phyloP scores from a whole-genome alignment of 164 flowering plant genomes.

The Magnolia kwangsiensis region DNA sequence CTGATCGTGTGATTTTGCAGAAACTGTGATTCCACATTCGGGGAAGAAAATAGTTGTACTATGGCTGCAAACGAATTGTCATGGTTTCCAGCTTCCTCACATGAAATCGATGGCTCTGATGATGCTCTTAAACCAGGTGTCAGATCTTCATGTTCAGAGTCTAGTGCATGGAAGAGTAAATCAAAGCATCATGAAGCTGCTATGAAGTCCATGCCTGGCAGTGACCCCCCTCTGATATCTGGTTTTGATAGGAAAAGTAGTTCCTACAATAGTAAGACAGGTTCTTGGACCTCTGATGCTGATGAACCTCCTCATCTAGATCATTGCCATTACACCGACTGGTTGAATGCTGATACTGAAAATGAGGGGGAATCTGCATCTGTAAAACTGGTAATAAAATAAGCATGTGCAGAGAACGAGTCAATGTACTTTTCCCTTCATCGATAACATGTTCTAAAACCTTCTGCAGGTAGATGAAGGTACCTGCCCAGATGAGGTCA shows the following conservation, averaged over 20 bases:
- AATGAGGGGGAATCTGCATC: constrained; percentile 22
- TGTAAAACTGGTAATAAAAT: constrained; percentile 36
- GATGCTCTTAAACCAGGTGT: constrained; percentile 35
- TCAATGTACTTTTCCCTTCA: neutral
- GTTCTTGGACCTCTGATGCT: constrained; percentile 18
- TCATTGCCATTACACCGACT: constrained; percentile 23
- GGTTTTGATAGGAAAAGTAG: constrained; percentile 20
- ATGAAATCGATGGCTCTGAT: constrained; percentile 39
- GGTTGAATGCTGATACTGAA: constrained; percentile 22
- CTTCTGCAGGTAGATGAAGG: constrained; percentile 9
- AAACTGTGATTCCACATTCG: constrained; percentile 74
- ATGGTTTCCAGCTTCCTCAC: constrained; percentile 61
- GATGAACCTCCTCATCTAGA: neutral
- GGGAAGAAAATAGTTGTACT: constrained; percentile 37
- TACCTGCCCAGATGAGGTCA: constrained; percentile 9
- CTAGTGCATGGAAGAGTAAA: constrained; percentile 22
- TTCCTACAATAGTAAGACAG: constrained; percentile 12
- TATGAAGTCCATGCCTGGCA: constrained; percentile 12
- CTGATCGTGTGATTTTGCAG: constrained; percentile 34
- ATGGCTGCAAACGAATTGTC: constrained; percentile 46
- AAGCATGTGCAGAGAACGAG: neutral
- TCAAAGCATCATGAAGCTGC: constrained; percentile 28
- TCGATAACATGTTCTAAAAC: neutral
- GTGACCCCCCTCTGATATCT: constrained; percentile 11
- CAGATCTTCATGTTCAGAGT: constrained; percentile 36